Evolutionary conservation across 805 yeast species (phyloP).

Genomic region (Kuraishia molischiana): DNA sequence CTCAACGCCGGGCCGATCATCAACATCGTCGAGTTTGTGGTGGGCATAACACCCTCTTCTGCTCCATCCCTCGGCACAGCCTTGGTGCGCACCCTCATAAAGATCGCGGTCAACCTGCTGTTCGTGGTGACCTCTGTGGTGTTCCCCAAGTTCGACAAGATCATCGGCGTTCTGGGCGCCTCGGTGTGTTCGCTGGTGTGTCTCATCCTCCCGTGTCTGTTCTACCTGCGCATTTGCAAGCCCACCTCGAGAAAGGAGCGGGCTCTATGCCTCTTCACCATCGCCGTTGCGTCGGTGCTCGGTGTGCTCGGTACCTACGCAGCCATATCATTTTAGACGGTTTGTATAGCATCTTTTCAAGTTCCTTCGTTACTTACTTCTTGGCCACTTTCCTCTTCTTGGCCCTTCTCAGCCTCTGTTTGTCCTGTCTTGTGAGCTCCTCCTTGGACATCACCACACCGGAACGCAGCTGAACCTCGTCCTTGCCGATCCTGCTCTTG

Average conservation of each 20-base stretch:
- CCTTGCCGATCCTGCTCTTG: constrained; percentile 26
- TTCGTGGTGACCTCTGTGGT: constrained; percentile 60
- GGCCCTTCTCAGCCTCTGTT: constrained; percentile 79
- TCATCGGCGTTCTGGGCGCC: constrained; percentile 79
- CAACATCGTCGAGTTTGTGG: constrained; percentile 52
- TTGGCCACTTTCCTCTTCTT: constrained; percentile 47
- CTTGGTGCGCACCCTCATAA: constrained; percentile 17
- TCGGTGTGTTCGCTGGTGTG: constrained; percentile 76
- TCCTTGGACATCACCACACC: constrained; percentile 76
- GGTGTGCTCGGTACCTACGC: constrained; percentile 59
- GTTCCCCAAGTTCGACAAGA: constrained; percentile 77
- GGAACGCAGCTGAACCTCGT: constrained; percentile 62
- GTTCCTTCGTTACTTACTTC: neutral
- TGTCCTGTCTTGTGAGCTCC: constrained; percentile 77
- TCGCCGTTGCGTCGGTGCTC: constrained; percentile 34
- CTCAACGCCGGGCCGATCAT: constrained; percentile 80
- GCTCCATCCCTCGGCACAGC: constrained; percentile 2
- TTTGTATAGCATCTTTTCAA: neutral
- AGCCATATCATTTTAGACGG: constrained; percentile 17
- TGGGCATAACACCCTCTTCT: constrained; percentile 11
- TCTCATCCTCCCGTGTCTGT: constrained; percentile 67
- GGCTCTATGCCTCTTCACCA: constrained; percentile 32
- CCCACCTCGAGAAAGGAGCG: constrained; percentile 34
- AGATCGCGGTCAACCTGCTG: constrained; percentile 44
- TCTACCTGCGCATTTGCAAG: constrained; percentile 57